These are phyloP conservation scores for Phlegmacium glaucopus DNA, from an alignment of 768 basidiomycete species.

Conservation along the genomic window DNA sequence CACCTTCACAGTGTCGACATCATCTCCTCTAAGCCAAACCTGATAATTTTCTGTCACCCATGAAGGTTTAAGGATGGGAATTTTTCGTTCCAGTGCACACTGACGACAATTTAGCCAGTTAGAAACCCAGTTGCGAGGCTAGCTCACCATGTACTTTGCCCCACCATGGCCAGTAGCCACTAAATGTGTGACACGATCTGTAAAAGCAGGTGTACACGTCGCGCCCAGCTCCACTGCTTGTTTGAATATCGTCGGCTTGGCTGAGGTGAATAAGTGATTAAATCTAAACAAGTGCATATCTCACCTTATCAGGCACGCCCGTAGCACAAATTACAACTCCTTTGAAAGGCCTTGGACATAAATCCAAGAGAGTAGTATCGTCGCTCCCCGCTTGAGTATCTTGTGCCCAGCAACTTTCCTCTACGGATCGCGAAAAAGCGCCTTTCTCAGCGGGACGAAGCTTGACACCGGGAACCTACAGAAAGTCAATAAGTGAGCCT, in stretches of 20 bases:
- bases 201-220: slow-evolving; percentile 63
- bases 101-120: slow-evolving; percentile 25
- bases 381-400: slow-evolving; percentile 49
- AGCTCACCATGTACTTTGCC: slow-evolving; percentile 73
- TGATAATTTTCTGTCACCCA: slow-evolving; percentile 77
- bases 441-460: slow-evolving; percentile 59
- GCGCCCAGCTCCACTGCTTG: slow-evolving; percentile 84
- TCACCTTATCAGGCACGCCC: slow-evolving; percentile 75
- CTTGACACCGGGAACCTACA: slow-evolving; percentile 79
- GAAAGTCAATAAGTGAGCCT: background rate
- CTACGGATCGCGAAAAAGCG: slow-evolving; percentile 26
- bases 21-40: slow-evolving; percentile 77
- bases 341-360: slow-evolving; percentile 65
- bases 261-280: background rate
- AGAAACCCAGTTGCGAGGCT: background rate
- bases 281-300: slow-evolving; percentile 11
- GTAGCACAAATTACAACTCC: slow-evolving; percentile 70
- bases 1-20: slow-evolving; percentile 67
- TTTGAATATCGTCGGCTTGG: slow-evolving; percentile 66
- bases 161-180: slow-evolving; percentile 79
- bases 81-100: slow-evolving; percentile 79
- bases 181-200: slow-evolving; percentile 85
- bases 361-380: slow-evolving; percentile 42
- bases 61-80: slow-evolving; percentile 73
- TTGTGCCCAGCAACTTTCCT: slow-evolving; percentile 38